A percentile compares a stretch with the other conserved stretches of the same genome.
Evolutionary conservation across 1,284 basidiomycete genomes (phyloP).

Genomic region (Trametes hirsuta): DNA sequence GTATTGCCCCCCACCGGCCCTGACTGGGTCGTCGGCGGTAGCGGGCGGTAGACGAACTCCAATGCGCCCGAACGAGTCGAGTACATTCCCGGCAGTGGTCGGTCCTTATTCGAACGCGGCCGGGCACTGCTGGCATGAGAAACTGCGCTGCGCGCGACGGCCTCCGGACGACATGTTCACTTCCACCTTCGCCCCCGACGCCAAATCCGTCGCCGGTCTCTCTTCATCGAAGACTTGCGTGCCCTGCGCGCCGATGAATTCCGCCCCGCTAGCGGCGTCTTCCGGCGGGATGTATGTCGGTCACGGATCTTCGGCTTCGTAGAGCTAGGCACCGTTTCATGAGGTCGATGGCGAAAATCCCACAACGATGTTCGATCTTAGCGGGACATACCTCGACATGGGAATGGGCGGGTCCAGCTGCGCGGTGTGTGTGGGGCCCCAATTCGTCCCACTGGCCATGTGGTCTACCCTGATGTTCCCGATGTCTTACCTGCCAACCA

Average conservation of each 20-base stretch:
- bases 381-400: slow-evolving; percentile 14
- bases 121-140: slow-evolving; percentile 6
- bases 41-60: background rate
- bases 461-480: background rate
- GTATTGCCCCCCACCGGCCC: slow-evolving; percentile 2
- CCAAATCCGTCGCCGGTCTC: slow-evolving; percentile 6
- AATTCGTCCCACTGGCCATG: background rate
- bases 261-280: background rate
- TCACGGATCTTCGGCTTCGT: background rate
- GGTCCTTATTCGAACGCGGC: slow-evolving; percentile 1
- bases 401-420: background rate
- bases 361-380: background rate
- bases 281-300: background rate
- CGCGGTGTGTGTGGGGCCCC: background rate
- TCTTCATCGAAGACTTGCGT: slow-evolving; percentile 3
- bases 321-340: slow-evolving; percentile 5
- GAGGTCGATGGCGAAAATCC: background rate
- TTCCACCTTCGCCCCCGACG: background rate
- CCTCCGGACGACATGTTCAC: slow-evolving; percentile 3
- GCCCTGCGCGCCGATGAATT: background rate
- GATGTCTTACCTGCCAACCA: too few species aligned
- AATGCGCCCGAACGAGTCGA: slow-evolving; percentile 6
- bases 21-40: slow-evolving; percentile 6
- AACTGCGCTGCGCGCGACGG: slow-evolving; percentile 1
- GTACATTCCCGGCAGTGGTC: slow-evolving; percentile 1